phyloP scores from a whole-genome alignment of 2,329 filamentous ascomycete genomes.

The Colletotrichum lentis region DNA sequence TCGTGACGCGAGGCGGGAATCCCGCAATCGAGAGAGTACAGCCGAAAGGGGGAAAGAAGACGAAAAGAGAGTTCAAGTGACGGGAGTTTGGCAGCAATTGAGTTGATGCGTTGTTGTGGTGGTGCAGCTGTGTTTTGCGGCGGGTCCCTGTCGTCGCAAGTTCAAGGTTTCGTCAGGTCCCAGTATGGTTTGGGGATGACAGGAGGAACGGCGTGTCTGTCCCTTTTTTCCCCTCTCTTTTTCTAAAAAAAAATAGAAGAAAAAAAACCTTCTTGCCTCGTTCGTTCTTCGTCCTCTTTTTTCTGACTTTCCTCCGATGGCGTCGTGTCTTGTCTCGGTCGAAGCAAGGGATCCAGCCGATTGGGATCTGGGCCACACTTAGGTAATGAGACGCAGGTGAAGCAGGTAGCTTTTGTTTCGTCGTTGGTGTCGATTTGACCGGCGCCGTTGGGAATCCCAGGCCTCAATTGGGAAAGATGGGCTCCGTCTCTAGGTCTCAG shows the following conservation, averaged over 20 bases:
- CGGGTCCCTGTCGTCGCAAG: slow-evolving; percentile 34
- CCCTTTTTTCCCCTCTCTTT: not conserved
- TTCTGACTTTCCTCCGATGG: not conserved
- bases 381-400: not conserved
- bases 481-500: slow-evolving; percentile 6
- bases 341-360: slow-evolving; percentile 30
- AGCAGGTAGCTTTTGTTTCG: not conserved
- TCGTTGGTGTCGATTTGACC: slow-evolving; percentile 2
- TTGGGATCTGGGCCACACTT: slow-evolving; percentile 17
- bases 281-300: not conserved
- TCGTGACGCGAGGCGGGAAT: slow-evolving; percentile 20
- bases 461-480: slow-evolving; percentile 20
- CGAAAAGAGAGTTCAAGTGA: not conserved
- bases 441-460: slow-evolving; percentile 9
- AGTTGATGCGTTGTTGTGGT: slow-evolving; percentile 3
- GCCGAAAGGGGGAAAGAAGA: not conserved
- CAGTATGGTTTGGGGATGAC: not conserved
- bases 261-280: not conserved
- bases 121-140: slow-evolving; percentile 6
- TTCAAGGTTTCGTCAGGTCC: slow-evolving; percentile 21
- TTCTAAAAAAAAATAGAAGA: too few relatives aligned
- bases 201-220: slow-evolving; percentile 8
- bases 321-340: slow-evolving; percentile 29
- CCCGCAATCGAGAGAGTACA: slow-evolving; percentile 18
- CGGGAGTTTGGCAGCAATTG: slow-evolving; percentile 26